phyloP scores from a whole-genome alignment of 768 basidiomycete genomes.

The Calocybe indica region DNA sequence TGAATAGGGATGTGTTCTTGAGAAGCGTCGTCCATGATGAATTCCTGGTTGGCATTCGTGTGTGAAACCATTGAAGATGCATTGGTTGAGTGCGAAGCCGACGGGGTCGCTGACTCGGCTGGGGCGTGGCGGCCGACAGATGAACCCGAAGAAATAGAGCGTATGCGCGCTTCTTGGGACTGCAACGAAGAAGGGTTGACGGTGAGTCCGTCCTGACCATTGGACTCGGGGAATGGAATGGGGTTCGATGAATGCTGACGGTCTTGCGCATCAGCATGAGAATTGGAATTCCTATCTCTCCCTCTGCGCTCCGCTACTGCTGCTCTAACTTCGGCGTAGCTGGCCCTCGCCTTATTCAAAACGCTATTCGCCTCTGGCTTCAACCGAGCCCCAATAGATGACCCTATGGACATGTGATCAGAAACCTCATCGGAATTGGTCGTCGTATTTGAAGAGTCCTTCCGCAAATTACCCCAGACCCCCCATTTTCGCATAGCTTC shows the following conservation, averaged over 20 bases:
- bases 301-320: conserved; percentile 67
- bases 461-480: conserved; percentile 65
- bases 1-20: conserved; percentile 45
- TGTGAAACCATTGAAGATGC: conserved; percentile 8
- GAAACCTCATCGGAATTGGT: conserved; percentile 31
- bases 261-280: conserved; percentile 13
- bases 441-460: conserved; percentile 30
- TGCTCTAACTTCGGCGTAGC: conserved; percentile 70
- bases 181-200: conserved; percentile 14
- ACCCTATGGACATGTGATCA: conserved; percentile 34
- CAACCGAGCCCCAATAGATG: conserved; percentile 25
- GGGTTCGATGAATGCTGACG: conserved; percentile 15
- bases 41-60: conserved; percentile 29
- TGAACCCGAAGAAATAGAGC: conserved; percentile 16
- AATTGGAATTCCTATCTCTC: conserved; percentile 27
- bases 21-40: conserved; percentile 26
- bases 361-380: conserved; percentile 23
- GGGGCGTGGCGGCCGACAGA: conserved; percentile 8
- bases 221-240: conserved; percentile 13
- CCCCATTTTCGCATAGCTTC: conserved; percentile 94
- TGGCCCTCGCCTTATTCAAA: conserved; percentile 41
- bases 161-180: conserved; percentile 10
- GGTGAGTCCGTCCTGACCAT: conserved; percentile 7
- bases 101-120: conserved; percentile 2
- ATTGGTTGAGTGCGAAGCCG: neutral